These are phyloP conservation scores for Mycena sp. DNA, from an alignment of 1,284 basidiomycete genomes.

Conservation along the genomic window DNA sequence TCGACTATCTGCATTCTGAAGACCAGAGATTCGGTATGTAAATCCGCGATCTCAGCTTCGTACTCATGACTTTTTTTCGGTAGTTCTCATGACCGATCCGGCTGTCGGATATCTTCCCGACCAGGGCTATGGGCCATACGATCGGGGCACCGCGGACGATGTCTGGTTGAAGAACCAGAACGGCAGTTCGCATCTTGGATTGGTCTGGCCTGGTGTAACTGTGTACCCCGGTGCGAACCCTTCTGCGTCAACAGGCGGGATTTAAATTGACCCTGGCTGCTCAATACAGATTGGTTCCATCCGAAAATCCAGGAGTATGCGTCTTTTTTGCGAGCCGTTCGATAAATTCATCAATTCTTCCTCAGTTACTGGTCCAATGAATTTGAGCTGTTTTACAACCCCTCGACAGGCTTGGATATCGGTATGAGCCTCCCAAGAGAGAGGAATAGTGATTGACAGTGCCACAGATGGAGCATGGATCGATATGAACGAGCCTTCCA, in stretches of 20 bases:
- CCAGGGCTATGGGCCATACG: slow-evolving; percentile 62
- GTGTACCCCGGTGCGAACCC: slow-evolving; percentile 34
- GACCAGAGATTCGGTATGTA: slow-evolving; percentile 67
- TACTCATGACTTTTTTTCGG: not conserved
- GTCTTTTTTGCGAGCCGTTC: not conserved
- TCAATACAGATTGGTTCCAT: slow-evolving; percentile 72
- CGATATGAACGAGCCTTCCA: slow-evolving; percentile 79
- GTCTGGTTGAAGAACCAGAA: slow-evolving; percentile 73
- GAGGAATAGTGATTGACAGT: no score
- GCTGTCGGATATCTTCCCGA: slow-evolving; percentile 64
- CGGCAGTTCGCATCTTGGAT: slow-evolving; percentile 66
- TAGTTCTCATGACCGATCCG: slow-evolving; percentile 82
- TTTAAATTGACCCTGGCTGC: slow-evolving; percentile 32
- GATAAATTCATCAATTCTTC: not conserved
- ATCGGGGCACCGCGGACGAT: slow-evolving; percentile 63
- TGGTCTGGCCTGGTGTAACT: slow-evolving; percentile 77
- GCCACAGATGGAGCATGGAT: slow-evolving; percentile 73
- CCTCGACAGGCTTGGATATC: slow-evolving; percentile 66
- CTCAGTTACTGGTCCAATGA: slow-evolving; percentile 71
- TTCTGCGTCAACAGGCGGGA: no score
- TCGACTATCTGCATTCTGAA: slow-evolving; percentile 65
- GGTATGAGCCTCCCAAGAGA: slow-evolving; percentile 33
- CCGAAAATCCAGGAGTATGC: slow-evolving; percentile 58
- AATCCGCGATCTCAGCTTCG: not conserved
- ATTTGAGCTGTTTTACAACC: slow-evolving; percentile 67